Base-by-base conservation (phyloP, 306 rosid species). In the Phaseolus lunatus region DNA sequence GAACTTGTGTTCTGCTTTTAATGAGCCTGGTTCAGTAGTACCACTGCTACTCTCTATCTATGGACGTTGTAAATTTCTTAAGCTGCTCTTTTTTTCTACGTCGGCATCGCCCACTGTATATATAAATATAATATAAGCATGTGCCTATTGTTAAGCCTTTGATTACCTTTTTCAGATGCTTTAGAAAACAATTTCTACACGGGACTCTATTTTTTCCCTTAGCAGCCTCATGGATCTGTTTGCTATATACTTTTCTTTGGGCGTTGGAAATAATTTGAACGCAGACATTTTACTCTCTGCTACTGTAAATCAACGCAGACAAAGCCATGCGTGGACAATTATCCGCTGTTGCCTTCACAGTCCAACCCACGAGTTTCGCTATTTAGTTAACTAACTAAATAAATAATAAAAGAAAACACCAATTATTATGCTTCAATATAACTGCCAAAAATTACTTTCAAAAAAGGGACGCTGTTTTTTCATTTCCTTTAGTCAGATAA, bases 241-340 rank as follows among this genome's bases (percentile, higher is more conserved):
- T 53, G 13, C 4, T 37, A 48, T 22, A 61, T 35, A 43, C 12
- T 39, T 78, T 72, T 39, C 73, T 59, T 68, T 74, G 57, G 66
- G 82, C 81, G 82, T 85, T 78, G 81, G 39, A 67, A 50, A 69
- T 70, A 20, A 2, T 78, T 81, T 87, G 86, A 79, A 80, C 57
- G 57, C 16, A 26, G 44, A 81, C 54, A 62, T 27, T 56, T 39
- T 68, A 73, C 39, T 26, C 39, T 26, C 37, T 27, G 5, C 14
- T 9, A 50, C 18, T 2, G 13, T 5, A 31, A 29, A 35, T 43
- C 26, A 64, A 44, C 12, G 43, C 45, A 59, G 68, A 80, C 26
- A 52, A 57, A 67, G 45, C 70, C 90, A 79, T 78, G 88, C 88
- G 84, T 43, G 53, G 67, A 65, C 24, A 70, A 63, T 39, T 33